phyloP scores from a whole-genome alignment of 345 rosid species.

The Hirschfeldia incana region DNA sequence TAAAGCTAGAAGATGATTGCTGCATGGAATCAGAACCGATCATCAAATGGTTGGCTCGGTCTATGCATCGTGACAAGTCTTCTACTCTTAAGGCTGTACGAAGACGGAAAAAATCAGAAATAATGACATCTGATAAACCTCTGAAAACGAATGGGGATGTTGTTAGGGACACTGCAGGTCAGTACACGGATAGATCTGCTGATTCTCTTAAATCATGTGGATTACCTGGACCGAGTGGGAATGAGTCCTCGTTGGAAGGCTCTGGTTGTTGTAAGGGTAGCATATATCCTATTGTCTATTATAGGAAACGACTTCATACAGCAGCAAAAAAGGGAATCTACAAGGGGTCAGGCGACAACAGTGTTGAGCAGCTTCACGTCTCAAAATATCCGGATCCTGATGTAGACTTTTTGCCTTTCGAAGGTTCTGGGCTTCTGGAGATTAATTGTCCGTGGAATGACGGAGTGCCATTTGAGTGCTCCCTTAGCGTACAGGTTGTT shows the following conservation, averaged over 20 bases:
- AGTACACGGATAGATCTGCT: constrained; percentile 36
- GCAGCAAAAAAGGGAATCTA: constrained; percentile 32
- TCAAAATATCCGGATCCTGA: constrained; percentile 40
- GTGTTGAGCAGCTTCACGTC: constrained; percentile 35
- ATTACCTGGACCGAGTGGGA: constrained; percentile 38
- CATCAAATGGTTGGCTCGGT: constrained; percentile 84
- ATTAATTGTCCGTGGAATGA: constrained; percentile 43
- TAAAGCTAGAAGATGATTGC: constrained; percentile 53
- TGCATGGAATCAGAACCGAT: constrained; percentile 82
- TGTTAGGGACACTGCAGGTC: constrained; percentile 35
- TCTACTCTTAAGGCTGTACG: constrained; percentile 51
- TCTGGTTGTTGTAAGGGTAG: constrained; percentile 40
- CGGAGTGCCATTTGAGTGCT: constrained; percentile 43
- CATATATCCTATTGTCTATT: constrained; percentile 71
- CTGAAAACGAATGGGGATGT: constrained; percentile 33
- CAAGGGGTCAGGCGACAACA: constrained; percentile 27
- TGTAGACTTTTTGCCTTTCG: constrained; percentile 42
- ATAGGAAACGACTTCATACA: constrained; percentile 71
- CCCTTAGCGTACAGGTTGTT: constrained; percentile 41
- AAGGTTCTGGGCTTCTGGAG: constrained; percentile 42
- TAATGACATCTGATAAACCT: constrained; percentile 34
- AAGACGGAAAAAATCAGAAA: constrained; percentile 52
- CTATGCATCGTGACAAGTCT: constrained; percentile 58
- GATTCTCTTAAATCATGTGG: constrained; percentile 42
- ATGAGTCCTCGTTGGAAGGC: constrained; percentile 41